These are phyloP conservation scores for Lignosus rhinocerotis DNA, from an alignment of 1,284 basidiomycete genomes.

Conservation along the genomic window DNA sequence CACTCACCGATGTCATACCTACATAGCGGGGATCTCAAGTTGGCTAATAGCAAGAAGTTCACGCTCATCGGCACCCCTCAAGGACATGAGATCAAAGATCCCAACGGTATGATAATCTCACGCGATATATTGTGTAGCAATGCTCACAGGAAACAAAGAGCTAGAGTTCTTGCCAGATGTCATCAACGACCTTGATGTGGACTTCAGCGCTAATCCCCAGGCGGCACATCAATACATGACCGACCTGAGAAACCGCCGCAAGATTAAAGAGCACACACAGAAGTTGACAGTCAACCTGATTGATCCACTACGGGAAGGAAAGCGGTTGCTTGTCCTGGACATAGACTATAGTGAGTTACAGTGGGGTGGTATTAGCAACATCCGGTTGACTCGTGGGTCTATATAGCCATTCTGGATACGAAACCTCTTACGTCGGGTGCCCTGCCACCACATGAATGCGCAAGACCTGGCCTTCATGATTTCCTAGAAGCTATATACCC, in stretches of 20 bases:
- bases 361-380: background rate
- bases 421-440: conserved; percentile 79
- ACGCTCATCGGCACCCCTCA: conserved; percentile 81
- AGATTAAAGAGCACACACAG: conserved; percentile 71
- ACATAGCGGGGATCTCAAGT: conserved; percentile 57
- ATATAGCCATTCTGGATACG: conserved; percentile 74
- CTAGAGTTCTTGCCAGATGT: conserved; percentile 70
- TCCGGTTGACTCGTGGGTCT: background rate
- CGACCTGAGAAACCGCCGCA: conserved; percentile 77
- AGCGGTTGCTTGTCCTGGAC: conserved; percentile 82
- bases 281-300: conserved; percentile 74
- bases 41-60: conserved; percentile 69
- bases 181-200: conserved; percentile 78
- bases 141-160: conserved; percentile 38
- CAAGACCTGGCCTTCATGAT: conserved; percentile 80
- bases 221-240: conserved; percentile 62
- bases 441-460: conserved; percentile 78
- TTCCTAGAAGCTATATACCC: conserved; percentile 80
- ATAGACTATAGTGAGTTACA: conserved; percentile 77
- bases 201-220: conserved; percentile 63
- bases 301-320: conserved; percentile 72
- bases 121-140: background rate
- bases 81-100: conserved; percentile 82
- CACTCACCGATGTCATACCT: background rate
- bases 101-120: conserved; percentile 41